A percentile compares a stretch with the other conserved stretches of the same genome.
phyloP scores from a whole-genome alignment of 148 eudicot species.

The Rheum nobile region DNA sequence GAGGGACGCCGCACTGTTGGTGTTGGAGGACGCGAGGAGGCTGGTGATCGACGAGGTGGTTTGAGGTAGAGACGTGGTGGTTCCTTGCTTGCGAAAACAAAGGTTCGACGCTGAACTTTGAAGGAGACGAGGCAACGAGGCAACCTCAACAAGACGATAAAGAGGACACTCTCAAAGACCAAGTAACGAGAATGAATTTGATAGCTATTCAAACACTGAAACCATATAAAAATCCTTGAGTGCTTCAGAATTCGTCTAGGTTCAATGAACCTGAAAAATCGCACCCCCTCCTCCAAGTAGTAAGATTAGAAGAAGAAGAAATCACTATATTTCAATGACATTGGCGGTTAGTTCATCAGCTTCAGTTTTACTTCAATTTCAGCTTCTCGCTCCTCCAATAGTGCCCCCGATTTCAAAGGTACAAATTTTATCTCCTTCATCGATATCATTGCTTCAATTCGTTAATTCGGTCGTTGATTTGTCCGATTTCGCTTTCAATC shows the following conservation, averaged over 20 bases:
- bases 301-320: background rate
- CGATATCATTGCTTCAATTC: background rate
- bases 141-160: too few species aligned
- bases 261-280: slow-evolving; percentile 58
- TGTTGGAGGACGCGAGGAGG: too few species aligned
- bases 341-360: slow-evolving; percentile 33
- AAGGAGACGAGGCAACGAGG: too few species aligned
- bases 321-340: slow-evolving; percentile 31
- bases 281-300: slow-evolving; percentile 7
- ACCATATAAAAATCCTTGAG: too few species aligned
- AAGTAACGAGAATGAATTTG: too few species aligned
- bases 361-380: slow-evolving; percentile 24
- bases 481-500: background rate
- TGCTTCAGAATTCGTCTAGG: slow-evolving; percentile 70
- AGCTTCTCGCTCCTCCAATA: slow-evolving; percentile 27
- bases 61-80: too few species aligned
- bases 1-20: too few species aligned
- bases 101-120: too few species aligned
- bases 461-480: background rate
- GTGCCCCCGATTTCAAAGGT: slow-evolving; percentile 41
- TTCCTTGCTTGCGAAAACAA: too few species aligned
- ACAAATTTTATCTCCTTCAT: background rate
- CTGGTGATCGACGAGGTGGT: too few species aligned
- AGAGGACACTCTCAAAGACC: too few species aligned
- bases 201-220: too few species aligned